These are phyloP conservation scores for Talaromyces borbonicus DNA, from an alignment of 495 filamentous ascomycete genomes.

Conservation along the genomic window DNA sequence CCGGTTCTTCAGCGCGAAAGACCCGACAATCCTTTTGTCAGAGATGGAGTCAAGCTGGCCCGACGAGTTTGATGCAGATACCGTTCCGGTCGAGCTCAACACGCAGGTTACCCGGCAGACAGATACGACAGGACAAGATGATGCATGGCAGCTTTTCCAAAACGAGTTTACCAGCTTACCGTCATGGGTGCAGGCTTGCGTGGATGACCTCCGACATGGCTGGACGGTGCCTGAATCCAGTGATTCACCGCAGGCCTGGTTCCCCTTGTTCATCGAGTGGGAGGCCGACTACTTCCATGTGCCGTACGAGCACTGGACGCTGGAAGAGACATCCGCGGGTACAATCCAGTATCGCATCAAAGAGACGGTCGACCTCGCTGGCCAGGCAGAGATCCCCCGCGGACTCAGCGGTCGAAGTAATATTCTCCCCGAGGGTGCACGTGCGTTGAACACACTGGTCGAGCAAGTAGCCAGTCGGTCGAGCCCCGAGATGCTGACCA, in stretches of 20 bases:
- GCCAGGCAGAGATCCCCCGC: slow-evolving; percentile 4
- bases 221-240: slow-evolving; percentile 21
- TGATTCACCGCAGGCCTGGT: slow-evolving; percentile 32
- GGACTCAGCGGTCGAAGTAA: slow-evolving; percentile 27
- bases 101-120: slow-evolving; percentile 13
- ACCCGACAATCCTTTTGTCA: slow-evolving; percentile 38
- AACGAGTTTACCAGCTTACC: slow-evolving; percentile 32
- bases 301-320: slow-evolving; percentile 19
- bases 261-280: slow-evolving; percentile 45
- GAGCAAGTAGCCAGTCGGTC: slow-evolving; percentile 23
- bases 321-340: background rate
- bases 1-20: slow-evolving; percentile 8
- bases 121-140: slow-evolving; percentile 4
- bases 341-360: background rate
- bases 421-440: slow-evolving; percentile 34
- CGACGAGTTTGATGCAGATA: slow-evolving; percentile 29
- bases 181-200: slow-evolving; percentile 44
- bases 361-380: background rate
- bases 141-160: slow-evolving; percentile 7
- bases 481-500: slow-evolving; percentile 12
- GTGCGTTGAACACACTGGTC: slow-evolving; percentile 25
- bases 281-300: slow-evolving; percentile 43
- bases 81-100: slow-evolving; percentile 21
- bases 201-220: slow-evolving; percentile 24
- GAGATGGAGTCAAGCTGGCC: slow-evolving; percentile 37